phyloP scores from a whole-genome alignment of 495 filamentous ascomycete genomes.

The Physcia stellaris region DNA sequence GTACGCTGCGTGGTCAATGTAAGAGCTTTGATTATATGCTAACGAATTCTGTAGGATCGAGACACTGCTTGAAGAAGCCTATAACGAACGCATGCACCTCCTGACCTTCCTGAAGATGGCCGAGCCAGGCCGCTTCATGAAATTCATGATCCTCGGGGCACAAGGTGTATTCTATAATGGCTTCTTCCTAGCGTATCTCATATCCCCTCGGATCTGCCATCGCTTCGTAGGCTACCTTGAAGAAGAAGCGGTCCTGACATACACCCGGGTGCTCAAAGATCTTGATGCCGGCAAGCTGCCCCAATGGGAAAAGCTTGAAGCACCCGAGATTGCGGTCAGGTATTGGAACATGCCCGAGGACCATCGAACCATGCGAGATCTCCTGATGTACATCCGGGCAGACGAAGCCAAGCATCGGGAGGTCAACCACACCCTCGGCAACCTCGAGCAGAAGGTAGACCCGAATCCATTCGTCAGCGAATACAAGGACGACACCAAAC shows the following conservation, averaged over 20 bases:
- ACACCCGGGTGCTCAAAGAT: slow-evolving; percentile 74
- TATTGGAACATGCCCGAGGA: slow-evolving; percentile 94
- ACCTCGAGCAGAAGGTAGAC: slow-evolving; percentile 67
- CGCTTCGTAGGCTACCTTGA: slow-evolving; percentile 95
- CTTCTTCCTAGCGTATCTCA: slow-evolving; percentile 78
- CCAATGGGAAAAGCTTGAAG: slow-evolving; percentile 63
- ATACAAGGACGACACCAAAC: slow-evolving; percentile 50
- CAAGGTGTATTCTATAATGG: slow-evolving; percentile 89
- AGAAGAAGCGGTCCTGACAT: slow-evolving; percentile 93
- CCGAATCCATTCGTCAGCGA: slow-evolving; percentile 79
- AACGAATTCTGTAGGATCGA: slow-evolving; percentile 63
- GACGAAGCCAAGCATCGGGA: slow-evolving; percentile 96
- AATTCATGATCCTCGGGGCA: slow-evolving; percentile 68
- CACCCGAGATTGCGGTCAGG: slow-evolving; percentile 73
- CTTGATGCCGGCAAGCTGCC: slow-evolving; percentile 73
- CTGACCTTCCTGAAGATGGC: slow-evolving; percentile 89
- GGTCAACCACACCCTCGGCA: slow-evolving; percentile 89
- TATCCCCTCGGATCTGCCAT: slow-evolving; percentile 81
- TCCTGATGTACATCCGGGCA: slow-evolving; percentile 77
- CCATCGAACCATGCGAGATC: slow-evolving; percentile 66
- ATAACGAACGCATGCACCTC: slow-evolving; percentile 95
- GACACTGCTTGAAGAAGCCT: slow-evolving; percentile 83
- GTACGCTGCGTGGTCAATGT: slow-evolving; percentile 23
- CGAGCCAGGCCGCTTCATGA: slow-evolving; percentile 83
- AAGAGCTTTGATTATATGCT: background rate